These are phyloP conservation scores for Candida ulmi DNA, from an alignment of 805 yeast species.

Conservation along the genomic window DNA sequence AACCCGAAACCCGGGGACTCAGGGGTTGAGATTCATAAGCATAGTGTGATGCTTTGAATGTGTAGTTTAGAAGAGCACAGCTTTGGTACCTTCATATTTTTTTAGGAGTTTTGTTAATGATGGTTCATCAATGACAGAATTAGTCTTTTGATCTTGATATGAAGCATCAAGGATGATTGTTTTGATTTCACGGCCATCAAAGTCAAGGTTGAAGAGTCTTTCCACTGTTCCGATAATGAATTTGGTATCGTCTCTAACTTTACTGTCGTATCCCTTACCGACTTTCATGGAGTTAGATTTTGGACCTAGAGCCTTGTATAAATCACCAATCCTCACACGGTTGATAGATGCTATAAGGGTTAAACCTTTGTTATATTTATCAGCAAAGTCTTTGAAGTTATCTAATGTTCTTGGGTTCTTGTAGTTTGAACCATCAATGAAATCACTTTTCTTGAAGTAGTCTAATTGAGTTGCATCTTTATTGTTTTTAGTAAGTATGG, in stretches of 20 bases:
- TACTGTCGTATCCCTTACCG: constrained; percentile 23
- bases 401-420: constrained; percentile 47
- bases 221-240: constrained; percentile 23
- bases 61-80: constrained; percentile 16
- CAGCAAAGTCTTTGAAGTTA: constrained; percentile 50
- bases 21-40: no score
- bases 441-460: constrained; percentile 49
- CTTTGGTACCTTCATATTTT: constrained; percentile 19
- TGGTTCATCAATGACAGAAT: constrained; percentile 22
- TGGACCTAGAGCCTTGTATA: constrained; percentile 52
- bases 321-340: constrained; percentile 83
- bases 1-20: no score
- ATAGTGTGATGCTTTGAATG: no score
- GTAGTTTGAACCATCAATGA: constrained; percentile 59
- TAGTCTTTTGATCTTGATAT: constrained; percentile 22
- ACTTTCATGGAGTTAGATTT: constrained; percentile 21
- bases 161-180: constrained; percentile 22
- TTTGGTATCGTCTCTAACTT: constrained; percentile 21
- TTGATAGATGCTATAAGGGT: constrained; percentile 59
- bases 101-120: constrained; percentile 18
- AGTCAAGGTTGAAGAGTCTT: constrained; percentile 15
- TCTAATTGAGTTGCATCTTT: constrained; percentile 73
- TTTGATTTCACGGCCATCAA: constrained; percentile 16
- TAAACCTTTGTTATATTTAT: constrained; percentile 40
- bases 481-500: constrained; percentile 51